These are phyloP conservation scores for Aspergillus carlsbadensis DNA, from an alignment of 495 filamentous ascomycete species.

Conservation along the genomic window DNA sequence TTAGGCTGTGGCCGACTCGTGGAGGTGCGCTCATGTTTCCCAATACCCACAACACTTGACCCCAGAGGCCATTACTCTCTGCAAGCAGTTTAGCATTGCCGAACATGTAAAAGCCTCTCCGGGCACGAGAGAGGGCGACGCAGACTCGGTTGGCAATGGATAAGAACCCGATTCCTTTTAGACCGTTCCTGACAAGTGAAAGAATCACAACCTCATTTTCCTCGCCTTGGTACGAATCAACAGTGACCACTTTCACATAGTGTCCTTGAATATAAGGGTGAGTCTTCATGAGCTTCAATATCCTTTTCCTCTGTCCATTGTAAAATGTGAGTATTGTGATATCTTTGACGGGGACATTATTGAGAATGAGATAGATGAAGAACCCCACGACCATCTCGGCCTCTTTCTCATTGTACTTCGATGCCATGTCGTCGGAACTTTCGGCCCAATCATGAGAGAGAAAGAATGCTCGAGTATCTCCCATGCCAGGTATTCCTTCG, in stretches of 20 bases:
- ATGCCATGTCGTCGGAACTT: slow-evolving; percentile 59
- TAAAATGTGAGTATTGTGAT: slow-evolving; percentile 94
- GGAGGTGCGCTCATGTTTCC: slow-evolving; percentile 5
- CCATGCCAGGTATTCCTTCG: slow-evolving; percentile 76
- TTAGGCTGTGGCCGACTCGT: slow-evolving; percentile 36
- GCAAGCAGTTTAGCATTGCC: slow-evolving; percentile 65
- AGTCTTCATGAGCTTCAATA: slow-evolving; percentile 53
- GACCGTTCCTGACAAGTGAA: slow-evolving; percentile 77
- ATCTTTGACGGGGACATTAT: slow-evolving; percentile 53
- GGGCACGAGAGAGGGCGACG: slow-evolving; percentile 87
- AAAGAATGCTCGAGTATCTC: slow-evolving; percentile 62
- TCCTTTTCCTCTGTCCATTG: slow-evolving; percentile 73
- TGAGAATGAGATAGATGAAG: slow-evolving; percentile 68
- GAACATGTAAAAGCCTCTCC: slow-evolving; percentile 81
- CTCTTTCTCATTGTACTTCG: slow-evolving; percentile 71
- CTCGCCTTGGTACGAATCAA: slow-evolving; percentile 94
- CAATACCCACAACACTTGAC: slow-evolving; percentile 36
- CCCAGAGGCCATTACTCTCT: slow-evolving; percentile 33
- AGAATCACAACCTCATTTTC: slow-evolving; percentile 86
- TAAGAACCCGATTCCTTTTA: slow-evolving; percentile 65
- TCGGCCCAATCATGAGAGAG: slow-evolving; percentile 74
- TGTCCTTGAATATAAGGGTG: slow-evolving; percentile 48
- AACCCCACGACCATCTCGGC: slow-evolving; percentile 76
- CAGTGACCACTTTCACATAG: slow-evolving; percentile 70
- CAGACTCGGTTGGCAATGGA: slow-evolving; percentile 76